Conservation (phyloP, 257 asterid genomes). For the Linaria vulgaris region DNA sequence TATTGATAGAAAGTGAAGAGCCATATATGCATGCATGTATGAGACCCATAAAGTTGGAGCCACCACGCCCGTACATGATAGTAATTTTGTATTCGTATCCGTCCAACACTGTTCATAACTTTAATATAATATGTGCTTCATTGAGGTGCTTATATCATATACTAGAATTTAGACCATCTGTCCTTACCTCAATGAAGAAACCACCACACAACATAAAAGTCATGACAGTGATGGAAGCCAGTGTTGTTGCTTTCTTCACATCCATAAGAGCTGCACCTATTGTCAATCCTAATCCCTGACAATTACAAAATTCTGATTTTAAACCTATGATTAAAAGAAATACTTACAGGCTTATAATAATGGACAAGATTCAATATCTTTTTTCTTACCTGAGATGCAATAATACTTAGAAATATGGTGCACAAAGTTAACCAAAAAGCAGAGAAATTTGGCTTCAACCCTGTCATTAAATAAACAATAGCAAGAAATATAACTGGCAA, state of each 20-base stretch:
- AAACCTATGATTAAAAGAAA: neutral
- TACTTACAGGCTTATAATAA: no score
- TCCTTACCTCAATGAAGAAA: slow-evolving; percentile 39
- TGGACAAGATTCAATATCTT: no score
- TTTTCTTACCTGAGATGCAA: slow-evolving; percentile 43
- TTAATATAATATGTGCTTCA: no score
- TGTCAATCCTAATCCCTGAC: slow-evolving; percentile 39
- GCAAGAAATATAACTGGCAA: slow-evolving; percentile 38
- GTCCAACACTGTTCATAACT: no score
- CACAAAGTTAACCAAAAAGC: slow-evolving; percentile 38
- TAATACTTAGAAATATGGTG: slow-evolving; percentile 37
- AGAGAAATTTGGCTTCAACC: slow-evolving; percentile 32
- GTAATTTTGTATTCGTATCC: no score
- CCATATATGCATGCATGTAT: no score
- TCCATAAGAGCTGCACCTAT: slow-evolving; percentile 54
- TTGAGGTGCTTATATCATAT: no score
- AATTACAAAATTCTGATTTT: neutral
- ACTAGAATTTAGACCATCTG: no score
- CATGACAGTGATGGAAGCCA: slow-evolving; percentile 51
- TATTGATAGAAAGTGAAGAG: no score
- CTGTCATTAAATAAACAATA: slow-evolving; percentile 46
- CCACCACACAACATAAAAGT: slow-evolving; percentile 47
- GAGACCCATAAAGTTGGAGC: no score
- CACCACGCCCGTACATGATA: no score
- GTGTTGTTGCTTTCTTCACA: slow-evolving; percentile 42